Evolutionary conservation across 805 yeast genomes (phyloP).

Genomic region (Ogataea minuta): DNA sequence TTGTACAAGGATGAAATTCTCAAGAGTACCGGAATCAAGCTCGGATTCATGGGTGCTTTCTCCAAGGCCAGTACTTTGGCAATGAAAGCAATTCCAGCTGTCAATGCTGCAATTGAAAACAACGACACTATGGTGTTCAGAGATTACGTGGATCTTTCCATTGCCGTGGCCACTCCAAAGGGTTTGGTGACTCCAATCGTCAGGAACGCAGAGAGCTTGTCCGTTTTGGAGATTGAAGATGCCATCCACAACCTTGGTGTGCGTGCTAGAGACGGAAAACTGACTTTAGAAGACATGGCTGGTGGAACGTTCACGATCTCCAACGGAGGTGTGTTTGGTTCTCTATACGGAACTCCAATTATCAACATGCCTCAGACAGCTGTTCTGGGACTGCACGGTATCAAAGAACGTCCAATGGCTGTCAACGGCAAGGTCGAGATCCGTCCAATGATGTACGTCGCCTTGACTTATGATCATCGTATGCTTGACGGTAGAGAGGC

Average conservation of each 20-base stretch:
- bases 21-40: slow-evolving; percentile 88
- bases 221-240: slow-evolving; percentile 84
- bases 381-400: slow-evolving; percentile 95
- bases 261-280: slow-evolving; percentile 96
- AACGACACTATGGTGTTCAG: slow-evolving; percentile 92
- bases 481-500: slow-evolving; percentile 98
- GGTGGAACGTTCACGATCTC: slow-evolving; percentile 99
- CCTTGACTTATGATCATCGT: slow-evolving; percentile 97
- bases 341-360: slow-evolving; percentile 96
- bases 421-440: slow-evolving; percentile 94
- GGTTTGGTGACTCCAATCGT: slow-evolving; percentile 98
- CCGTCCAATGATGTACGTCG: slow-evolving; percentile 99
- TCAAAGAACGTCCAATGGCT: slow-evolving; percentile 95
- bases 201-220: slow-evolving; percentile 91
- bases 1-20: slow-evolving; percentile 94
- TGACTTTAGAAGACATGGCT: slow-evolving; percentile 96
- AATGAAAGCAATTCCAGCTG: slow-evolving; percentile 91
- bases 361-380: slow-evolving; percentile 98
- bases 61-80: slow-evolving; percentile 92
- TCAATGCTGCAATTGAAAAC: slow-evolving; percentile 90
- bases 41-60: slow-evolving; percentile 99
- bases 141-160: slow-evolving; percentile 92
- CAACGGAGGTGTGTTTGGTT: slow-evolving; percentile 98
- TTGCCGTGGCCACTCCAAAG: slow-evolving; percentile 99
- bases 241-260: slow-evolving; percentile 79